Base-by-base conservation (phyloP, 192 early-diverging fungal genomes). In the Ramicandelaber brevisporus region DNA sequence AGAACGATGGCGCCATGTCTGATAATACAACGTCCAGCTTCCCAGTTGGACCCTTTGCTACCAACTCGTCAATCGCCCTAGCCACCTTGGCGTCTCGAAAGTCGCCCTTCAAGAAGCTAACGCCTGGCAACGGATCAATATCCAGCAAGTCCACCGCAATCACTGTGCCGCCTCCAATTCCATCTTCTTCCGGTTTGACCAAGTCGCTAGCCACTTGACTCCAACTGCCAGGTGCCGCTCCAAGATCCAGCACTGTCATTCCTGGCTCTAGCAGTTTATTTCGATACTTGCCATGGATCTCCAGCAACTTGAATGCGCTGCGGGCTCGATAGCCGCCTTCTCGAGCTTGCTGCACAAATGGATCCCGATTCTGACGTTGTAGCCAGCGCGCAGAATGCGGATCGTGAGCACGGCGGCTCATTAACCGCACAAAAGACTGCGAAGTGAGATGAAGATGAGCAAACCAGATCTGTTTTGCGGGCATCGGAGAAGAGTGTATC, bases 1-100 rank as follows among this genome's bases (percentile, higher is more conserved):
- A 61, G 26, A 69, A 72, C 16, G 58, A 52, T 27, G 68, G 74
- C 5, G 69, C 65, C 70, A 78, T 74, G 29, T 78, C 74, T 4
- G 51, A 55, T 10, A 48, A 28, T 2, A 61, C 35, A 1, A 37
- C 23, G 26, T 61, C 47, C 6, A 35, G 55, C 17, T 22, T n/a
- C n/a, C n/a, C n/a, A n/a, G n/a, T n/a, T n/a, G 18, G 15, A 32
- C 28, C 9, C 27, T 33, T 6, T 30, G 27, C 3, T 58, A 26
- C 11, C 43, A 13, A 5, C 30, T 13, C 16, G 21, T 23, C 19
- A 58, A 27, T 9, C 30, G 26, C 14, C 22, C 23, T 24, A 38
- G 50, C 6, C 50, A 41, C 12, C 27, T 26, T 1, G 37, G 23
- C n/a, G 6, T 51, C 20, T 15, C 48, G 47, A 40, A 77, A 64